Base-by-base conservation (phyloP, 2,329 filamentous ascomycete species). In the Hypoxylon sp. region DNA sequence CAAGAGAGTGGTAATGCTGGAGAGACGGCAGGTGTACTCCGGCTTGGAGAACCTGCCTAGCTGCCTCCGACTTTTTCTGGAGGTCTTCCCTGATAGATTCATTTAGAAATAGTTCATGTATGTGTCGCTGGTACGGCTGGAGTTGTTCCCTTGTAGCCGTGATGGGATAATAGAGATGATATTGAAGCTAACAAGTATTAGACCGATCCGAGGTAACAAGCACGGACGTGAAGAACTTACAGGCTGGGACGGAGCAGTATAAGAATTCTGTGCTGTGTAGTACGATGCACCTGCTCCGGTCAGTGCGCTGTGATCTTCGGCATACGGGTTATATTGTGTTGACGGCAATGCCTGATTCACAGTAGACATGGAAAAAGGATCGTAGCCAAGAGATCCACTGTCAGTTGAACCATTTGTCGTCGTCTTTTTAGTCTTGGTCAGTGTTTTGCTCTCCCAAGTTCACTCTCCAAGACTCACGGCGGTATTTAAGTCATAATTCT, bases 31-130 rank as follows among this genome's bases (percentile, higher is more conserved):
- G 79, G 56, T 91, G 87, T 37, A 67, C 64, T 37, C 69, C 69
- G 41, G 63, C 75, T 80, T 73, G 80, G 65, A 97, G 85, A 6
- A 91, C 88, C 73, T 97, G 94, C 50, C 91, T 82, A 4, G 91
- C 86, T 23, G 94, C 91, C 69, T 96, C 93, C 0, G 89, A 83
- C 75, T 94, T 97, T 75, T 90, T 92, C 70, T 96, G 92, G 61
- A 97, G 78, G 26, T 97, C 92, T 76, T 97, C 91, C 51, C 95
- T 85, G 5, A 96, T 76, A 57, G 91, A 88, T 69, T 97, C 93
- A 0, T 92, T 87, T 37, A 98, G 84, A 74, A 99, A 99, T 64
- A 98, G 91, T 70, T 98, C 93, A 70, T 96, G 91, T 1, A 91
- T 87, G 55, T 89, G 88, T 57, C 91, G 87, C 72, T 99, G 94